Evolutionary conservation across 2,329 filamentous ascomycete species (phyloP).

Genomic region (Chaetothyriales sp.): DNA sequence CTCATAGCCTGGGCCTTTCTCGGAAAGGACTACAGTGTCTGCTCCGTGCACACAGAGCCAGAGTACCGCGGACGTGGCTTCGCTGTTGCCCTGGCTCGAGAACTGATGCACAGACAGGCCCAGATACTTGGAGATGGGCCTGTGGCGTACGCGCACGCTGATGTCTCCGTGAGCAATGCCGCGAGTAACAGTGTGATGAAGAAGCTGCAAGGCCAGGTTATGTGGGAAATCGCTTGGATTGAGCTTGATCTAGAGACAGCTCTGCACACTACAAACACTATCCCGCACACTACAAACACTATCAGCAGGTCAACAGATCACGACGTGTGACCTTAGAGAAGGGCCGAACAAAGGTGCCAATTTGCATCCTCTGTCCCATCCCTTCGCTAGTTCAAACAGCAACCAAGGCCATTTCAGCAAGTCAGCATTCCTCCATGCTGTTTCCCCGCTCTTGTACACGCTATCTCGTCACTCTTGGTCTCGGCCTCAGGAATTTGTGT

Average conservation of each 20-base stretch:
- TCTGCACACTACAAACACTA: background rate
- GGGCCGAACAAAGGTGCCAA: no score
- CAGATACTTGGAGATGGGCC: conserved; percentile 14
- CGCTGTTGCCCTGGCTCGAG: conserved; percentile 22
- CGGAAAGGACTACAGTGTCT: conserved; percentile 25
- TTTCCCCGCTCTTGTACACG: no score
- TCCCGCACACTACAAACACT: background rate
- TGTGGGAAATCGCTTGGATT: conserved; percentile 27
- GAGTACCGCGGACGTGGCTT: conserved; percentile 28
- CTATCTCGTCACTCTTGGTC: no score
- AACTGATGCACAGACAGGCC: conserved; percentile 22
- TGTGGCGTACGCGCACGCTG: conserved; percentile 17
- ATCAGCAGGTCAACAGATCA: no score
- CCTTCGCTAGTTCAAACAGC: no score
- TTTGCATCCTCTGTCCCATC: no score
- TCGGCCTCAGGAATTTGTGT: no score
- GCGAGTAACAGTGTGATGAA: conserved; percentile 32
- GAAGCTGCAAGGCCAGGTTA: conserved; percentile 28
- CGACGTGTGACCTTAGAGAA: no score
- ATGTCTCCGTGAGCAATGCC: conserved; percentile 25
- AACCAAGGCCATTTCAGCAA: no score
- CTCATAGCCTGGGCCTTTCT: conserved; percentile 29
- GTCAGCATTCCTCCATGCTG: no score
- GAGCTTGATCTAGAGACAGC: conserved; percentile 22
- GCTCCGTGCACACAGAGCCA: conserved; percentile 29